Percentiles rank a stretch among this genome's conserved stretches.
phyloP scores from a whole-genome alignment of 108 stramenopile genomes.

The Nitzschia palea region DNA sequence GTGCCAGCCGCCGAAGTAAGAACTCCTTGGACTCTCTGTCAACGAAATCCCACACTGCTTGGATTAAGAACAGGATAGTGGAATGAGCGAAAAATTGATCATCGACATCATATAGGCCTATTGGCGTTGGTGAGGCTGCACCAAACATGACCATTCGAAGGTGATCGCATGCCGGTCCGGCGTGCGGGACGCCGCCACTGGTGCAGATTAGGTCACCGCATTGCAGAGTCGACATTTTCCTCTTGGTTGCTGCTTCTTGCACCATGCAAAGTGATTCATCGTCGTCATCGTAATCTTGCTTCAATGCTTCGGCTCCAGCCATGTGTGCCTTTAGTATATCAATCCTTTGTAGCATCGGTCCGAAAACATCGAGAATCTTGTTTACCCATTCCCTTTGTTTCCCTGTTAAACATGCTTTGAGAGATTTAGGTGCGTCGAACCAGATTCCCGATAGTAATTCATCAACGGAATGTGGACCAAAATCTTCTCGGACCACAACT shows the following conservation, averaged over 20 bases:
- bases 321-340: not conserved
- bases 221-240: not conserved
- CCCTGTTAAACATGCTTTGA: not conserved
- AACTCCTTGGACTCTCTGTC: not conserved
- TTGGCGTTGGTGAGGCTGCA: slow-evolving; percentile 6
- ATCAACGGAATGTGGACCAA: slow-evolving; percentile 8
- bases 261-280: not conserved
- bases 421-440: not conserved
- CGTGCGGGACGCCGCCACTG: slow-evolving; percentile 13
- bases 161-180: slow-evolving; percentile 13
- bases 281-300: not conserved
- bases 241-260: not conserved
- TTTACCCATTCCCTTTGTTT: not conserved
- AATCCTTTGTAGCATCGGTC: slow-evolving; percentile 1
- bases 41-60: slow-evolving; percentile 10
- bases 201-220: slow-evolving; percentile 22
- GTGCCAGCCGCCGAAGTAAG: not conserved
- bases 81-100: slow-evolving; percentile 22
- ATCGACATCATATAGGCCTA: slow-evolving; percentile 12
- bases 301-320: slow-evolving; percentile 1
- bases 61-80: not conserved
- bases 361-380: not conserved
- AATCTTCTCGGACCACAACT: slow-evolving; percentile 9
- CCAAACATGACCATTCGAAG: slow-evolving; percentile 22
- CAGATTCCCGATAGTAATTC: not conserved